Evolutionary conservation across 129 eudicot species (phyloP), one percentile per base, ranked within the genome.

Genomic region (Kitagawia praeruptora): DNA sequence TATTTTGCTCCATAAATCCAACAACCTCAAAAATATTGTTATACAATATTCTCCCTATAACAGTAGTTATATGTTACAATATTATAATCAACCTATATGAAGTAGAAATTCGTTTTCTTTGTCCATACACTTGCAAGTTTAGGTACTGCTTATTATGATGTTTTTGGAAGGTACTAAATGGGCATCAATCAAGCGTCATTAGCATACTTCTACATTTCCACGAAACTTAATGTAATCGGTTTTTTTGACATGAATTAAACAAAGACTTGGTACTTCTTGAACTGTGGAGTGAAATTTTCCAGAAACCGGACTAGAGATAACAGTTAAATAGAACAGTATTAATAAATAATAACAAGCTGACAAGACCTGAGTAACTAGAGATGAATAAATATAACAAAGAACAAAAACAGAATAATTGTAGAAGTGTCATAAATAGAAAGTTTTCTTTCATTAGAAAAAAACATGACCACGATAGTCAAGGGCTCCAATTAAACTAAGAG

Each of bases 261-360:
- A 91, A 13, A 34, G 37, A 34, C 84, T 9, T 44, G 13, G 47
- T 44, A 44, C 13, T 44, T 44, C 47, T 44, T 53, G 89, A 84
- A 34, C 84, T 90, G 93, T 21, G 94, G 97, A 95, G 87, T 79
- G 27, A 90, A 90, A 58, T 92, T 90, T 15, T 91, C 89, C 16
- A 95, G 83, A 89, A 90, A 78, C 37, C 85, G 81, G 63, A 54
- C n/a, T 21, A 54, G 3, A 21, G 63, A 18, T 51, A 16, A 18
- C n/a, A 51, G 19, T 16, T 16, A 18, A 2, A 51, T 16, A 7
- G 4, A 4, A 1, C 4, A 48, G 21, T 48, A 48, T 15, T n/a
- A n/a, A n/a, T n/a, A n/a, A n/a, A n/a, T 48, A 51, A 12, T 47
- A 4, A 51, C 18, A 51, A 51, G n/a, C n/a, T 51, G 56, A 4